A percentile compares a stretch with the other conserved stretches of the same genome.
These are phyloP conservation scores for Colletotrichum phormii DNA, from an alignment of 2,329 filamentous ascomycete genomes.

Conservation along the genomic window DNA sequence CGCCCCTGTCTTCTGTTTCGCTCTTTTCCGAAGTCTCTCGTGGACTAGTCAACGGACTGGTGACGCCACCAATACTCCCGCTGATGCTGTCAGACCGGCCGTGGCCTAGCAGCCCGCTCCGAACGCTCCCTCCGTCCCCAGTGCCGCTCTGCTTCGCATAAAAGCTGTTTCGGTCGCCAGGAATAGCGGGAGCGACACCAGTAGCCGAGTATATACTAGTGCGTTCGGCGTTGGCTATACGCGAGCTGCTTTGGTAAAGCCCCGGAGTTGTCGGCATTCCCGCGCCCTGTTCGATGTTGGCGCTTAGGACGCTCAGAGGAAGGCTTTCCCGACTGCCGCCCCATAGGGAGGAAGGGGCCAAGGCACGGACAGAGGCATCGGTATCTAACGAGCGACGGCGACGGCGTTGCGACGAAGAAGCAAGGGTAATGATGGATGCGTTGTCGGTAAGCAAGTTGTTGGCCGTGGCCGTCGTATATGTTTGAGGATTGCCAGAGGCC, in stretches of 20 bases:
- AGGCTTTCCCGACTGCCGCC: conserved; percentile 84
- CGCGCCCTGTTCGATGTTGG: conserved; percentile 68
- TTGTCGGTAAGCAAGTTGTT: conserved; percentile 88
- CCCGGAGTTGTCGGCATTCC: conserved; percentile 59
- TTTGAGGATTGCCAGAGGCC: conserved; percentile 69
- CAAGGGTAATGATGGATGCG: conserved; percentile 86
- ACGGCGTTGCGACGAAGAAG: conserved; percentile 82
- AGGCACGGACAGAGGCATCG: conserved; percentile 84
- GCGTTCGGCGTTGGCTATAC: conserved; percentile 63
- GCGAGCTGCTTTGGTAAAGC: conserved; percentile 62
- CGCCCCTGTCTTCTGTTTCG: conserved; percentile 45
- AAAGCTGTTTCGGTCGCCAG: conserved; percentile 83
- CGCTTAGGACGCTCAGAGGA: conserved; percentile 81
- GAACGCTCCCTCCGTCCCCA: conserved; percentile 80
- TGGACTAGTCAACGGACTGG: conserved; percentile 73
- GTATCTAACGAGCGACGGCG: conserved; percentile 86
- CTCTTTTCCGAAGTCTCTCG: conserved; percentile 51
- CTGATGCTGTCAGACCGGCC: conserved; percentile 84
- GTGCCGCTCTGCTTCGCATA: conserved; percentile 72
- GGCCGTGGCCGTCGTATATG: conserved; percentile 82
- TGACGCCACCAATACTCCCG: conserved; percentile 75
- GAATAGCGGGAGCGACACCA: conserved; percentile 72
- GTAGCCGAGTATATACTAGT: conserved; percentile 85
- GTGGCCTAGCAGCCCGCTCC: conserved; percentile 83
- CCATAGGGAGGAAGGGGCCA: conserved; percentile 86